Evolutionary conservation across 352 stramenopile genomes (phyloP).

Genomic region (Phytophthora brassicae): DNA sequence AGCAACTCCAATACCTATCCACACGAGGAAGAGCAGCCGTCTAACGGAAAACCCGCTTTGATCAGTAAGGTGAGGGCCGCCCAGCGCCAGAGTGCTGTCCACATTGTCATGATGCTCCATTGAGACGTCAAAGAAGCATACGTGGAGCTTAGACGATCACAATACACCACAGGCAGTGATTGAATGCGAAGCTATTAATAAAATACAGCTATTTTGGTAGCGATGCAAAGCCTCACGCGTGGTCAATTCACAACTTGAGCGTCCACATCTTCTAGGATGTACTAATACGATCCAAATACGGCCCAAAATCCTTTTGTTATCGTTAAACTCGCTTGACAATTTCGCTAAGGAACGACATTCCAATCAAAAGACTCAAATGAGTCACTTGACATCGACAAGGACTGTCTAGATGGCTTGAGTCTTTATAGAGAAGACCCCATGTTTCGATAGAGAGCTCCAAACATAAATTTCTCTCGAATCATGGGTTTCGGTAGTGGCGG

Average conservation of each 20-base stretch:
- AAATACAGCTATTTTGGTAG: background rate
- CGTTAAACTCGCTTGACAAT: constrained; percentile 1
- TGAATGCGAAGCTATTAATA: constrained; percentile 15
- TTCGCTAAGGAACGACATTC: constrained; percentile 1
- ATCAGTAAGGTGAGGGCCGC: constrained; percentile 15
- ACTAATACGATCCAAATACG: background rate
- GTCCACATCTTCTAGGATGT: background rate
- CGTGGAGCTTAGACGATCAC: background rate
- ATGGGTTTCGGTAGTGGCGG: constrained; percentile 24
- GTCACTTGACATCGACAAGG: constrained; percentile 32
- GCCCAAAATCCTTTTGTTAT: constrained; percentile 16
- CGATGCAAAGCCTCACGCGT: no score
- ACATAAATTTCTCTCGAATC: constrained; percentile 39
- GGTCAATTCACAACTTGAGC: no score
- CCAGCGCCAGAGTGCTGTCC: constrained; percentile 20
- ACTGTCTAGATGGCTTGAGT: constrained; percentile 29
- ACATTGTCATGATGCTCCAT: constrained; percentile 13
- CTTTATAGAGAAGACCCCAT: constrained; percentile 29
- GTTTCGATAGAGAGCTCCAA: constrained; percentile 36
- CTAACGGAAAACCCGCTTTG: constrained; percentile 3
- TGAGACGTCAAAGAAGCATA: background rate
- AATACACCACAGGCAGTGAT: background rate
- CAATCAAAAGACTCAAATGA: constrained; percentile 31
- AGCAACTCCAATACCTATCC: constrained; percentile 25
- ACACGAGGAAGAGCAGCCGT: constrained; percentile 25